These are phyloP conservation scores for Trypanosoma platydactyli DNA, from an alignment of 208 protist species.

Conservation along the genomic window DNA sequence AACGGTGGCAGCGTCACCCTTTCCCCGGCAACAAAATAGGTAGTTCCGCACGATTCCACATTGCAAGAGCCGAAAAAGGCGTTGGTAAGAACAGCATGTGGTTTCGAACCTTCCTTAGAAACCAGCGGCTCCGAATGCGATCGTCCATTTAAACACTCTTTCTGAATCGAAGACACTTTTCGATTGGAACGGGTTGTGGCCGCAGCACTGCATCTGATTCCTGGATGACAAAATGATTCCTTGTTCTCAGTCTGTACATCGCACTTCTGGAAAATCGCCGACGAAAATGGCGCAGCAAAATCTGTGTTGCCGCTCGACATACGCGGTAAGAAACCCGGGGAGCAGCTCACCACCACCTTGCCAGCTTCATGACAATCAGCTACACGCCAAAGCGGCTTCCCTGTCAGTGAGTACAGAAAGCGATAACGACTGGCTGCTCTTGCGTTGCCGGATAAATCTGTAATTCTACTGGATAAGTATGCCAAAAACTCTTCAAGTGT, in stretches of 20 bases:
- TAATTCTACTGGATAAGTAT: conserved; percentile 44
- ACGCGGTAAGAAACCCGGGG: conserved; percentile 57
- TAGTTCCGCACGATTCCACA: neutral
- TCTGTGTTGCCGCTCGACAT: neutral
- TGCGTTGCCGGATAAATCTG: conserved; percentile 22
- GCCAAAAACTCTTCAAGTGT: conserved; percentile 67
- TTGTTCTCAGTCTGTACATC: neutral
- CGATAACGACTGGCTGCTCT: conserved; percentile 44
- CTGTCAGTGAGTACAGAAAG: conserved; percentile 69
- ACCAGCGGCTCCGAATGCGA: too few species aligned
- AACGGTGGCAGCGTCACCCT: conserved; percentile 3
- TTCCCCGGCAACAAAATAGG: neutral
- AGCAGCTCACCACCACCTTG: conserved; percentile 56
- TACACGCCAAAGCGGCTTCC: conserved; percentile 75
- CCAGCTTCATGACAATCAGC: conserved; percentile 59
- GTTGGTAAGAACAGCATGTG: neutral
- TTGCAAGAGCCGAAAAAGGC: neutral
- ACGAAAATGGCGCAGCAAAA: too few species aligned
- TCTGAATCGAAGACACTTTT: too few species aligned
- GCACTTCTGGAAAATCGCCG: too few species aligned
- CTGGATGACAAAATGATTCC: neutral
- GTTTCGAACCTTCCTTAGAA: neutral
- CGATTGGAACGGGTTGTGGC: neutral
- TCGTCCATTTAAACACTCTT: too few species aligned
- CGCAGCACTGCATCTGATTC: neutral